Conservation (phyloP, 2,329 filamentous ascomycete species). For the Coniochaeta pulveracea region DNA sequence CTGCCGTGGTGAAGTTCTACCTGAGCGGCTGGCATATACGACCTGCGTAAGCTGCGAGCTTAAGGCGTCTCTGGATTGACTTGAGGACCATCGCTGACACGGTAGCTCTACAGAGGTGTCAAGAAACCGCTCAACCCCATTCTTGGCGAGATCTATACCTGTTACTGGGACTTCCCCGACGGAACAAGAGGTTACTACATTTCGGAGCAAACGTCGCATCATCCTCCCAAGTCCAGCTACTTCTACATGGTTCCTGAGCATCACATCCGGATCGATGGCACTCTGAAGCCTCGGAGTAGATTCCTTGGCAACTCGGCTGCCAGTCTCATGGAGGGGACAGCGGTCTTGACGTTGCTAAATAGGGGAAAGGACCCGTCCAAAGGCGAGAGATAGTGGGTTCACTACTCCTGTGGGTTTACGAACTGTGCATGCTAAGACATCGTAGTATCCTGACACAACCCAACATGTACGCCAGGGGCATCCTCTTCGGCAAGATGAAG, state of each 20-base stretch:
- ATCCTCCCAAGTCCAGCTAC: slow-evolving; percentile 97
- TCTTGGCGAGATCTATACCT: slow-evolving; percentile 85
- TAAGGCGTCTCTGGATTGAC: slow-evolving; percentile 11
- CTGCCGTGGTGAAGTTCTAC: slow-evolving; percentile 96
- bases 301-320: slow-evolving; percentile 96
- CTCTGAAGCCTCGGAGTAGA: slow-evolving; percentile 85
- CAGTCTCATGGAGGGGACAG: slow-evolving; percentile 96
- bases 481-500: slow-evolving; percentile 98
- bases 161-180: slow-evolving; percentile 89
- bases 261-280: slow-evolving; percentile 89
- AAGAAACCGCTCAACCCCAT: slow-evolving; percentile 98
- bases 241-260: slow-evolving; percentile 97
- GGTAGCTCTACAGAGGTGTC: slow-evolving; percentile 67
- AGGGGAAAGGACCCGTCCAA: slow-evolving; percentile 51
- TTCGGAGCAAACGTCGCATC: slow-evolving; percentile 93
- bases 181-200: slow-evolving; percentile 88
- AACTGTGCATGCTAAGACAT: neutral
- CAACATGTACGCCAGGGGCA: slow-evolving; percentile 97
- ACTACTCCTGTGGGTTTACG: neutral
- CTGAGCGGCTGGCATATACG: slow-evolving; percentile 98
- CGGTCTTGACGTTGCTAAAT: slow-evolving; percentile 74
- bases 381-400: slow-evolving; percentile 77
- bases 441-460: slow-evolving; percentile 82
- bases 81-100: too few relatives aligned
- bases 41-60: slow-evolving; percentile 58